Base-by-base conservation (phyloP, 1,139 yeast genomes). In the Zygosaccharomyces pseudobailii region DNA sequence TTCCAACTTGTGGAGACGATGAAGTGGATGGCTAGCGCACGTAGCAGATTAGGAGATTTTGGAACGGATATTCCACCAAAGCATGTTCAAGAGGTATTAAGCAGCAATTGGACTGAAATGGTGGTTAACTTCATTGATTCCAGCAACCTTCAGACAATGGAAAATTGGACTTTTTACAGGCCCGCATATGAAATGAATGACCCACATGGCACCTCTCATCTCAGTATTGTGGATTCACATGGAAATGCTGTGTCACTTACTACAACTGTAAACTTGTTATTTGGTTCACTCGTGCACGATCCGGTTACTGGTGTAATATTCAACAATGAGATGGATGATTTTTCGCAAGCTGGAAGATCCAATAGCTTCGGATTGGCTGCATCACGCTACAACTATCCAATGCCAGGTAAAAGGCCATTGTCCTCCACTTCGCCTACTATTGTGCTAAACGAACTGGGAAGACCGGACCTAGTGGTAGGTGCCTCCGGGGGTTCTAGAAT, bases 401-500 rank as follows among this genome's bases (percentile, higher is more conserved):
- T 73, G 35, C 95, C 96, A 0, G 75, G 69, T 50, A 85, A 85
- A 59, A 73, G 97, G 51, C 97, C 98, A 3, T 70, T 90, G 38
- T 86, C 95, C 6, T 87, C 96, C 1, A 78, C 87, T 22, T 76
- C 87, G 0, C 97, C 97, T 2, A 76, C 88, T 0, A 79, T 89
- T 31, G 71, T 88, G 0, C 70, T 78, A 19, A 75, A 79, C 51
- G 72, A 73, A 65, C 69, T 52, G 68, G 77, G 62, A 30, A 57
- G 57, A 13, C 80, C 87, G 0, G 88, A 84, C 56, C 63, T 87
- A 39, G 77, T 85, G 3, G 76, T 90, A 52, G 97, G 97, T 0
- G 95, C 96, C 0, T 94, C 97, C 1, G 97, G 98, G 6, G 97
- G 97, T 0, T 84, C 95, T 13, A 73, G 95, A 50, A 92, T 92